Evolutionary conservation across 345 rosid genomes (phyloP).

Genomic region (Erysimum cheiranthoides): DNA sequence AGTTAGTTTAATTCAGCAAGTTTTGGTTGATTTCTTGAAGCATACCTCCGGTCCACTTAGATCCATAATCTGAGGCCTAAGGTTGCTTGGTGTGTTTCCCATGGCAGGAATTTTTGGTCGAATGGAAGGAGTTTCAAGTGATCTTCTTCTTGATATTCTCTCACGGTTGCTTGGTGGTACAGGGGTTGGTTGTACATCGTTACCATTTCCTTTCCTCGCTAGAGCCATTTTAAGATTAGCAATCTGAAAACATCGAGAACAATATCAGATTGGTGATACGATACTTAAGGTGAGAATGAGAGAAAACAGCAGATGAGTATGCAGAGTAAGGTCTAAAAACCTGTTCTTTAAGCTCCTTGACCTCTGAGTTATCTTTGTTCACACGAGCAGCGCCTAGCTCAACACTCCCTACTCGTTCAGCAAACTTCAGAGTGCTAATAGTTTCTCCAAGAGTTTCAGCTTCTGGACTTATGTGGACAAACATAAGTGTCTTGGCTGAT

Average conservation of each 20-base stretch:
- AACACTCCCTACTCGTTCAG: slow-evolving; percentile 92
- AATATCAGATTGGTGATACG: neutral
- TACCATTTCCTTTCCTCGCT: slow-evolving; percentile 63
- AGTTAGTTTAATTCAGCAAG: neutral
- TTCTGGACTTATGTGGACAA: slow-evolving; percentile 92
- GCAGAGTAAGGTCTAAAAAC: slow-evolving; percentile 40
- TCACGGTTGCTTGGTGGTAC: slow-evolving; percentile 57
- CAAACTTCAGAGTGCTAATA: slow-evolving; percentile 92
- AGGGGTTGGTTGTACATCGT: slow-evolving; percentile 48
- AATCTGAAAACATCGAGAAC: slow-evolving; percentile 53
- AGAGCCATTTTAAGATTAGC: slow-evolving; percentile 75
- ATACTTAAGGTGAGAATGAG: slow-evolving; percentile 6
- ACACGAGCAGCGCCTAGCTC: slow-evolving; percentile 96
- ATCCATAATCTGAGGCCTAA: slow-evolving; percentile 59
- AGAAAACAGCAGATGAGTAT: neutral
- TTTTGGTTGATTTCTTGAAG: slow-evolving; percentile 1
- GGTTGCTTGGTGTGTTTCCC: slow-evolving; percentile 48
- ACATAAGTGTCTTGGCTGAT: slow-evolving; percentile 98
- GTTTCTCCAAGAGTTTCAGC: slow-evolving; percentile 84
- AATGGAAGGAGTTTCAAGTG: slow-evolving; percentile 55
- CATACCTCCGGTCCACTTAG: slow-evolving; percentile 69
- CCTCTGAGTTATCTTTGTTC: slow-evolving; percentile 76
- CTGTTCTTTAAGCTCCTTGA: slow-evolving; percentile 92
- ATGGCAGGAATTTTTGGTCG: slow-evolving; percentile 53
- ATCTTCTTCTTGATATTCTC: slow-evolving; percentile 50